Evolutionary conservation across 169 alveolate genomes (phyloP).

Genomic region (Plasmodium knowlesi): DNA sequence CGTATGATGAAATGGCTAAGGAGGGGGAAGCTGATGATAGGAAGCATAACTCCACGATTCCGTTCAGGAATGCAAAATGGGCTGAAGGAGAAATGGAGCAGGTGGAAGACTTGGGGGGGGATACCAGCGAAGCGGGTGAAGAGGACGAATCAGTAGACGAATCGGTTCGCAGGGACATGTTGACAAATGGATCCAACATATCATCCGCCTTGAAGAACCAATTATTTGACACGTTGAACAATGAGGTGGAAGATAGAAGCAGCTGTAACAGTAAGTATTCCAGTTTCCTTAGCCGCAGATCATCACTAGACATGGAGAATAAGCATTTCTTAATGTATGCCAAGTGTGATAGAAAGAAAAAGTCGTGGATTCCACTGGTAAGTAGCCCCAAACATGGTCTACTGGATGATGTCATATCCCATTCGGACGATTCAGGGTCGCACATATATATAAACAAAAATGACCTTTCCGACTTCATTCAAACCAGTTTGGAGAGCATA

Average conservation of each 20-base stretch:
- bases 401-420: conserved; percentile 21
- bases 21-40: conserved; percentile 1
- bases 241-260: conserved; percentile 21
- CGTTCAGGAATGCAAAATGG: not conserved
- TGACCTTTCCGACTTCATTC: conserved; percentile 6
- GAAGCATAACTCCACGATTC: not conserved
- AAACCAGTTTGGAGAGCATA: conserved; percentile 36
- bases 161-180: not conserved
- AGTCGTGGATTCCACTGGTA: conserved; percentile 51
- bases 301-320: conserved; percentile 22
- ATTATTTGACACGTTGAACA: not conserved
- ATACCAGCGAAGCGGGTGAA: not conserved
- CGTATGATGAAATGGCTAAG: conserved; percentile 38
- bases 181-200: not conserved
- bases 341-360: not conserved
- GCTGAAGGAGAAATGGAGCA: not conserved
- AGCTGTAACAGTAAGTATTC: conserved; percentile 35
- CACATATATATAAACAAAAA: conserved; percentile 16
- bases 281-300: conserved; percentile 3
- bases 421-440: conserved; percentile 60
- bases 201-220: conserved; percentile 22
- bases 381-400: conserved; percentile 14
- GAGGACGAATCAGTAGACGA: not conserved
- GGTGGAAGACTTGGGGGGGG: not conserved
- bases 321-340: not conserved